Evolutionary conservation across 1,139 yeast species (phyloP).

Genomic region (Hyphopichia fennica): DNA sequence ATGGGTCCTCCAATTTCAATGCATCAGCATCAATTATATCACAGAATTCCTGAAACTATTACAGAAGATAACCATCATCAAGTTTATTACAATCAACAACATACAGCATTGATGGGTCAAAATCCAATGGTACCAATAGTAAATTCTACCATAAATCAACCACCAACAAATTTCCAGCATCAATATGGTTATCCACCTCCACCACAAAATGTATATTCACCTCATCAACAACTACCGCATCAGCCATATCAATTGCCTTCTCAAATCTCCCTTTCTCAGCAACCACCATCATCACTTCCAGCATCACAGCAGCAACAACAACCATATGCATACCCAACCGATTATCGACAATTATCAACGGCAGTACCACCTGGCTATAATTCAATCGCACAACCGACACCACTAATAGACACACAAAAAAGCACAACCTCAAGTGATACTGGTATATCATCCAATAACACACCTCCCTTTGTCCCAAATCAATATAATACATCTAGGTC

Average conservation of each 20-base stretch:
- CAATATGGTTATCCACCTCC: not conserved
- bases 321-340: not conserved
- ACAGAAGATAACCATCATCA: not conserved
- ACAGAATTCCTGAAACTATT: not conserved
- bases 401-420: not conserved
- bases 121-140: too few species aligned
- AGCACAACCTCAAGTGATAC: too few species aligned
- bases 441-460: too few species aligned
- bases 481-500: too few species aligned
- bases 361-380: not conserved
- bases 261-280: not conserved
- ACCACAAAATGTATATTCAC: not conserved
- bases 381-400: too few species aligned
- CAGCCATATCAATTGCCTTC: not conserved
- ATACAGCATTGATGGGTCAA: not conserved
- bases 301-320: not conserved
- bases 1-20: conserved; percentile 63
- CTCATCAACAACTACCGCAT: not conserved
- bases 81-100: not conserved
- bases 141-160: too few species aligned
- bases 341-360: not conserved
- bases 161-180: not conserved
- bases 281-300: not conserved
- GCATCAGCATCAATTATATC: not conserved
- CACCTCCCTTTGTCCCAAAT: too few species aligned